These are phyloP conservation scores for Radiomyces spectabilis DNA, from an alignment of 192 early-diverging fungal species.

Conservation along the genomic window DNA sequence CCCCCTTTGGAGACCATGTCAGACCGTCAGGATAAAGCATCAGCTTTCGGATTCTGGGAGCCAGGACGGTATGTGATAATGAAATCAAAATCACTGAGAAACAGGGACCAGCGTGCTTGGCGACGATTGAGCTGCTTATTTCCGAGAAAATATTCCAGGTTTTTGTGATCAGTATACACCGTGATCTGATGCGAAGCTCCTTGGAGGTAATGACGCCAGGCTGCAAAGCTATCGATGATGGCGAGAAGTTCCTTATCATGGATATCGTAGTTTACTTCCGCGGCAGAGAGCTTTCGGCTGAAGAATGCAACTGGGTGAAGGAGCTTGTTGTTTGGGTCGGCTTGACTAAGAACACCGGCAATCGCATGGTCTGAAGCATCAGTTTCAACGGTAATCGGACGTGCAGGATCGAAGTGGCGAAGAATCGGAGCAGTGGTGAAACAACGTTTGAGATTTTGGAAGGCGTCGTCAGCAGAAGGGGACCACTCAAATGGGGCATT, in stretches of 20 bases:
- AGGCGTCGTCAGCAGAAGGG: not conserved
- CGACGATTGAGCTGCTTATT: too few species aligned
- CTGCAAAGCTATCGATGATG: conserved; percentile 20
- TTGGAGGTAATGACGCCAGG: conserved; percentile 27
- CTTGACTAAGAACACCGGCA: not conserved
- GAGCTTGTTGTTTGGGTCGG: conserved; percentile 3
- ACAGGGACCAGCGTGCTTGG: conserved; percentile 25
- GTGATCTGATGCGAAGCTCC: too few species aligned
- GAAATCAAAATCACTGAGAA: not conserved
- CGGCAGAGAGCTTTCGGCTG: too few species aligned
- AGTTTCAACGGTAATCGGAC: not conserved
- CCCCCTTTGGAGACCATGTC: not conserved
- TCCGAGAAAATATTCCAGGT: too few species aligned
- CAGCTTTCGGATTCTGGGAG: too few species aligned
- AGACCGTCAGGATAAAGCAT: too few species aligned
- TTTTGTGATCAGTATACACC: too few species aligned
- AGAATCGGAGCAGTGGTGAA: not conserved
- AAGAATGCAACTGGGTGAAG: conserved; percentile 33
- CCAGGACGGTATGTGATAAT: not conserved
- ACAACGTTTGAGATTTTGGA: not conserved
- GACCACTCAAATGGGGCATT: not conserved
- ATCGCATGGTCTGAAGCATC: conserved; percentile 11
- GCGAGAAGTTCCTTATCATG: conserved; percentile 35
- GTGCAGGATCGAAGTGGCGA: not conserved
- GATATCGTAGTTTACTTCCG: conserved; percentile 30